These are phyloP conservation scores for Niebla homalea DNA, from an alignment of 495 filamentous ascomycete genomes.

Conservation along the genomic window DNA sequence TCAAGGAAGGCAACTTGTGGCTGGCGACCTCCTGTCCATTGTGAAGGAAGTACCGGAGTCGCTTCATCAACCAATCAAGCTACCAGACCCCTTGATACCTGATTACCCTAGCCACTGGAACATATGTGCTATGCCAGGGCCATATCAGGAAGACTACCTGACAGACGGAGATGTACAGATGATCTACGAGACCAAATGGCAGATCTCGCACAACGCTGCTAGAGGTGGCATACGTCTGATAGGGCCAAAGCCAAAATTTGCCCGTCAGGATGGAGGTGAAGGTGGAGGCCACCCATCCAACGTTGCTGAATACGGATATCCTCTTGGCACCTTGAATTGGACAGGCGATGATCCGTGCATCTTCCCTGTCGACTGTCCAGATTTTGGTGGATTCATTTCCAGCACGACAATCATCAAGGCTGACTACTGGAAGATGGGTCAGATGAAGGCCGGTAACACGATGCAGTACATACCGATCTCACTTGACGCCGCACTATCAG, in stretches of 20 bases:
- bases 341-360: slow-evolving; percentile 46
- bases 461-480: slow-evolving; percentile 33
- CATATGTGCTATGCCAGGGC: slow-evolving; percentile 41
- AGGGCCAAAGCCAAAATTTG: slow-evolving; percentile 43
- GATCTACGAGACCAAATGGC: slow-evolving; percentile 42
- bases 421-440: slow-evolving; percentile 46
- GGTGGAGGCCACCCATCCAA: slow-evolving; percentile 49
- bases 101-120: slow-evolving; percentile 33
- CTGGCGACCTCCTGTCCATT: slow-evolving; percentile 38
- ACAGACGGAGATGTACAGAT: slow-evolving; percentile 37
- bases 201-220: slow-evolving; percentile 44
- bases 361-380: slow-evolving; percentile 43
- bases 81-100: slow-evolving; percentile 31
- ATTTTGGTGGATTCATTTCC: slow-evolving; percentile 46
- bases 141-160: slow-evolving; percentile 44
- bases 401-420: slow-evolving; percentile 40
- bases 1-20: slow-evolving; percentile 39
- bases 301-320: slow-evolving; percentile 46
- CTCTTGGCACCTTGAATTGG: slow-evolving; percentile 41
- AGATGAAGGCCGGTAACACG: slow-evolving; percentile 46
- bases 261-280: slow-evolving; percentile 43
- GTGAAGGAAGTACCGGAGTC: slow-evolving; percentile 19
- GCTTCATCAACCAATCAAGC: slow-evolving; percentile 12
- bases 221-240: slow-evolving; percentile 43
- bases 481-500: slow-evolving; percentile 30